Conservation (phyloP, 495 filamentous ascomycete species). For the Acidomyces sp. region DNA sequence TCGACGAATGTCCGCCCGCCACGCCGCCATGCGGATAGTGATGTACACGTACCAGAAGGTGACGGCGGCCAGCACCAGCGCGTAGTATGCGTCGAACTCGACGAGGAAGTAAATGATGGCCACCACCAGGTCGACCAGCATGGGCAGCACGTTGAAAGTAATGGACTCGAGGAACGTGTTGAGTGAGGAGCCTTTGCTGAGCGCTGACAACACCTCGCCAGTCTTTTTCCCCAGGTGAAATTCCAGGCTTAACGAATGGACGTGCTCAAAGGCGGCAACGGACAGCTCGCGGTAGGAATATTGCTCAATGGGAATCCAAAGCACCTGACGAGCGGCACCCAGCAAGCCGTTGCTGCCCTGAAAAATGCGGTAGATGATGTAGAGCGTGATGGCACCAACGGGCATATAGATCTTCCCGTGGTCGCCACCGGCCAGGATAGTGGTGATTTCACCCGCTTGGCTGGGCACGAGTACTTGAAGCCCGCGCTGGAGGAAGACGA, state of each 20-base stretch:
- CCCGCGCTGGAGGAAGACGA: slow-evolving; percentile 62
- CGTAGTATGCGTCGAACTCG: slow-evolving; percentile 74
- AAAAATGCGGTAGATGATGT: slow-evolving; percentile 69
- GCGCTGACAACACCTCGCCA: slow-evolving; percentile 82
- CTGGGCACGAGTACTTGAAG: slow-evolving; percentile 71
- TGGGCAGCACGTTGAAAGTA: slow-evolving; percentile 88
- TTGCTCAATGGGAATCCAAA: slow-evolving; percentile 94
- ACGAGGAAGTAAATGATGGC: slow-evolving; percentile 78
- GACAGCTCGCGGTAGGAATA: slow-evolving; percentile 93
- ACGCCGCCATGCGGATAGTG: slow-evolving; percentile 89
- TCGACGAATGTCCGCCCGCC: slow-evolving; percentile 75
- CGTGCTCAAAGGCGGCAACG: slow-evolving; percentile 91
- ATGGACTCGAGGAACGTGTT: slow-evolving; percentile 93
- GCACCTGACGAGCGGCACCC: slow-evolving; percentile 60
- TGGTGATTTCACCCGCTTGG: slow-evolving; percentile 61
- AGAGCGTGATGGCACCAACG: slow-evolving; percentile 59
- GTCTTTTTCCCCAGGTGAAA: slow-evolving; percentile 96
- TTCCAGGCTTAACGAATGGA: slow-evolving; percentile 85
- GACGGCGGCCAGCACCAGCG: slow-evolving; percentile 77
- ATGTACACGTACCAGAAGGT: slow-evolving; percentile 95
- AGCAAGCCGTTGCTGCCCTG: slow-evolving; percentile 81
- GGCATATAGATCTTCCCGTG: slow-evolving; percentile 41
- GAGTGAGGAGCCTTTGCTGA: slow-evolving; percentile 92
- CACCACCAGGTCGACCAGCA: slow-evolving; percentile 79
- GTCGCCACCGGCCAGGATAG: slow-evolving; percentile 45